A percentile compares a stretch with the other conserved stretches of the same genome.
These are phyloP conservation scores for Chaetomium cochliodes DNA, from an alignment of 495 filamentous ascomycete species.

Conservation along the genomic window DNA sequence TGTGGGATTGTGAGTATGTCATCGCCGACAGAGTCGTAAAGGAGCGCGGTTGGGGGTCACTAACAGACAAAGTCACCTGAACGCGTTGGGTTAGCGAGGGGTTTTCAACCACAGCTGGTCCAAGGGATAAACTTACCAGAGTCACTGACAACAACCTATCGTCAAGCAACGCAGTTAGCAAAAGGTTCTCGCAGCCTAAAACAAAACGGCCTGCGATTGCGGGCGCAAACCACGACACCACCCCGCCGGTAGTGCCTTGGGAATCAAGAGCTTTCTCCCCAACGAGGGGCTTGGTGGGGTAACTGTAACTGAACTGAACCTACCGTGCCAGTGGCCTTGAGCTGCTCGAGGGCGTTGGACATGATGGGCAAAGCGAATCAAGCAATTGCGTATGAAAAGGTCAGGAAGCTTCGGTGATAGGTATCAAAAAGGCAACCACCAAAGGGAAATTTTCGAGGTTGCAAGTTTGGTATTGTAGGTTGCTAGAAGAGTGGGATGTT, in stretches of 20 bases:
- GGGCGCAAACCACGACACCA: neutral
- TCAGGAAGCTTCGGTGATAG: neutral
- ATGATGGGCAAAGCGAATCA: slow-evolving; percentile 50
- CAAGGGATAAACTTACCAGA: slow-evolving; percentile 56
- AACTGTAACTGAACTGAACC: slow-evolving; percentile 53
- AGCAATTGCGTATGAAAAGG: slow-evolving; percentile 4
- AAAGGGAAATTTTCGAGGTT: slow-evolving; percentile 10
- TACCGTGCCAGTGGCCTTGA: slow-evolving; percentile 95
- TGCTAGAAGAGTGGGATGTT: slow-evolving; percentile 11
- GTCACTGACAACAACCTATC: slow-evolving; percentile 88
- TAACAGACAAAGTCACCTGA: slow-evolving; percentile 69
- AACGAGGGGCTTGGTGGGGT: slow-evolving; percentile 44
- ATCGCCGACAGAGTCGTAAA: neutral
- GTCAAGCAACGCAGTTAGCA: slow-evolving; percentile 33
- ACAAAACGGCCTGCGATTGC: neutral
- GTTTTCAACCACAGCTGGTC: neutral
- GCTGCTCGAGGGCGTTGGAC: slow-evolving; percentile 87
- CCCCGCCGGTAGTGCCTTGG: neutral
- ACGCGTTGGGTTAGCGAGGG: neutral
- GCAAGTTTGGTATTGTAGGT: neutral
- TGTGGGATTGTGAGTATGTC: slow-evolving; percentile 44
- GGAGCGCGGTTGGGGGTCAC: slow-evolving; percentile 31
- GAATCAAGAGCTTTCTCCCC: neutral
- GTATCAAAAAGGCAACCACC: slow-evolving; percentile 11
- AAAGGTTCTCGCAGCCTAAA: neutral